Evolutionary conservation across 139 green algal genomes (phyloP).

Genomic region (Gonium pectorale): DNA sequence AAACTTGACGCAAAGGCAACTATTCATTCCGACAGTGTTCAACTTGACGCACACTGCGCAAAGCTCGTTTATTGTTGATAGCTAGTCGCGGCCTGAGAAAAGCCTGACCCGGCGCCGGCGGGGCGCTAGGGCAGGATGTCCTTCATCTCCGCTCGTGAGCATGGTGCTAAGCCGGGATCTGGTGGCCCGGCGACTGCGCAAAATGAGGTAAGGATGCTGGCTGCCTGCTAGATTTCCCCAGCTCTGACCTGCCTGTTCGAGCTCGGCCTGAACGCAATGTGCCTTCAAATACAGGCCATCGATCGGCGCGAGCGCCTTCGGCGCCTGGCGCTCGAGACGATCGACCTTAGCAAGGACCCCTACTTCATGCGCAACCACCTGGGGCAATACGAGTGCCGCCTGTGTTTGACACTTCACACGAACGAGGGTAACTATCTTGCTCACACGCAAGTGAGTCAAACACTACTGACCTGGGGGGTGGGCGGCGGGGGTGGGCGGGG

Average conservation of each 20-base stretch:
- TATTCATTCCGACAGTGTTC: too few species aligned
- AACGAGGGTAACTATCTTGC: constrained; percentile 99
- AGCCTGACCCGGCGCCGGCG: not conserved
- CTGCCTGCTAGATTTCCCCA: not conserved
- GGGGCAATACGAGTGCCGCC: constrained; percentile 93
- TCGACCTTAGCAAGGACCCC: constrained; percentile 97
- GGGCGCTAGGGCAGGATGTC: constrained; percentile 80
- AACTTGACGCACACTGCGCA: too few species aligned
- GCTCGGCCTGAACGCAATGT: not conserved
- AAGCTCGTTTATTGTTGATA: too few species aligned
- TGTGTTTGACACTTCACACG: constrained; percentile 98
- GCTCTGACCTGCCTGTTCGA: not conserved
- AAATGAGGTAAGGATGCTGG: constrained; percentile 74
- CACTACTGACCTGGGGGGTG: not conserved
- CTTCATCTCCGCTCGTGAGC: constrained; percentile 88
- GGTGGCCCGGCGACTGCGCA: constrained; percentile 82
- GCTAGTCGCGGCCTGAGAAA: not conserved
- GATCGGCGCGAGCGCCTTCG: constrained; percentile 94
- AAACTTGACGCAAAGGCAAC: too few species aligned
- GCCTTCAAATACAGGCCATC: constrained; percentile 75
- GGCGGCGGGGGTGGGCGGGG: not conserved
- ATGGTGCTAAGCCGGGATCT: constrained; percentile 90
- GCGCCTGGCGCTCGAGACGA: constrained; percentile 97
- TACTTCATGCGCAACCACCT: constrained; percentile 99
- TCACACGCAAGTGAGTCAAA: constrained; percentile 90